Evolutionary conservation across 2,329 filamentous ascomycete genomes (phyloP).

Genomic region (Plenodomus lindquistii): DNA sequence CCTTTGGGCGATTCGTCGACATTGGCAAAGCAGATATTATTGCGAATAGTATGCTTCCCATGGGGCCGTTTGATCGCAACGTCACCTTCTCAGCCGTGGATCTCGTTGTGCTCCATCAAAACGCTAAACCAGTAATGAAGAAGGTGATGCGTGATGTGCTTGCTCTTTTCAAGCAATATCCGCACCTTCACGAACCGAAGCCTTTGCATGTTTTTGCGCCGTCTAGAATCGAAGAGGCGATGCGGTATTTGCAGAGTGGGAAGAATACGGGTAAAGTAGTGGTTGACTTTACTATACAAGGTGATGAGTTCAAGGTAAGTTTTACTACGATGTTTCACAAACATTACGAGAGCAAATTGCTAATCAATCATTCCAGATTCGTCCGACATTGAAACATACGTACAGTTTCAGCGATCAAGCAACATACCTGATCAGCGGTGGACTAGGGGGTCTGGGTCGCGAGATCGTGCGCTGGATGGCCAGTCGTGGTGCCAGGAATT

Average conservation of each 20-base stretch:
- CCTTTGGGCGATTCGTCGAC: constrained; percentile 35
- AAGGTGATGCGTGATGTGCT: constrained; percentile 3
- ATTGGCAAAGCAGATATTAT: constrained; percentile 15
- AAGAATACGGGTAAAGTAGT: constrained; percentile 49
- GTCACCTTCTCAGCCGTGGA: constrained; percentile 8
- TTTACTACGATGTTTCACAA: constrained; percentile 13
- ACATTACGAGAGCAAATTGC: constrained; percentile 3
- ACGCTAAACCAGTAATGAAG: constrained; percentile 1
- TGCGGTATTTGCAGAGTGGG: constrained; percentile 31
- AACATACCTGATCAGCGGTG: not conserved
- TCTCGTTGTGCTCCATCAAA: constrained; percentile 5
- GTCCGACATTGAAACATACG: not conserved
- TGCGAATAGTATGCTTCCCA: constrained; percentile 16
- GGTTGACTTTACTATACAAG: constrained; percentile 22
- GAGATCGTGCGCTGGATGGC: not conserved
- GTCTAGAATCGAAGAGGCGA: constrained; percentile 5
- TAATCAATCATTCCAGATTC: not conserved
- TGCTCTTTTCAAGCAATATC: not conserved
- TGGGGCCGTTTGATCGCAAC: constrained; percentile 13
- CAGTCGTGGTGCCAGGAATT: not conserved
- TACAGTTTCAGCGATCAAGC: not conserved
- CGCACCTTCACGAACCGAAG: not conserved
- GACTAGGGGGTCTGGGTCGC: not conserved
- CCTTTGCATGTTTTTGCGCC: constrained; percentile 8
- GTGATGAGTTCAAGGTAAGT: too few relatives aligned